Evolutionary conservation across 306 rosid genomes (phyloP).

Genomic region (Macrotyloma uniflorum): DNA sequence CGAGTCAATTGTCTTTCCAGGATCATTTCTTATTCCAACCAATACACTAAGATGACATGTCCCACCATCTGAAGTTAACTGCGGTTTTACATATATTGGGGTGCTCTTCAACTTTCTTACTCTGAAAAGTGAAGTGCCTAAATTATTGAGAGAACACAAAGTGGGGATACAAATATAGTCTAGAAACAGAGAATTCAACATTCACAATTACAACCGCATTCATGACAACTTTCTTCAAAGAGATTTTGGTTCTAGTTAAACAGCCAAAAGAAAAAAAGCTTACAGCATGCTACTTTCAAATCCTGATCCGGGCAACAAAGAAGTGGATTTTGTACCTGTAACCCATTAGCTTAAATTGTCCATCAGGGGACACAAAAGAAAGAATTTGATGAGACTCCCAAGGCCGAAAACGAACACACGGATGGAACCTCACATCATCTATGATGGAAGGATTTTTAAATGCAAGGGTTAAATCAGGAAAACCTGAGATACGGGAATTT

Average conservation of each 20-base stretch:
- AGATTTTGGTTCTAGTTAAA: neutral
- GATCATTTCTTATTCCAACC: slow-evolving; percentile 84
- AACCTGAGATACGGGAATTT: slow-evolving; percentile 84
- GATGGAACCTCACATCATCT: slow-evolving; percentile 92
- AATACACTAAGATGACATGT: slow-evolving; percentile 74
- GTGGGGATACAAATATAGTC: neutral
- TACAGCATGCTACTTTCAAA: neutral
- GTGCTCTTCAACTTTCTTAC: slow-evolving; percentile 85
- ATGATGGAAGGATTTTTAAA: slow-evolving; percentile 85
- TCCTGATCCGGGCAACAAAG: slow-evolving; percentile 10
- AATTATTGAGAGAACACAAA: slow-evolving; percentile 4
- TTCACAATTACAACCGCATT: neutral
- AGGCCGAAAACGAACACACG: slow-evolving; percentile 81
- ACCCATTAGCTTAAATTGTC: slow-evolving; percentile 91
- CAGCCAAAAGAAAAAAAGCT: neutral
- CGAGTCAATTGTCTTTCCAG: slow-evolving; percentile 81
- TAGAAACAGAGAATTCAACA: neutral
- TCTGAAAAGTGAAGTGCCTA: slow-evolving; percentile 48
- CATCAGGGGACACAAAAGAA: slow-evolving; percentile 97
- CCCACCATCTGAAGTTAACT: slow-evolving; percentile 82
- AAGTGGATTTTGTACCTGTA: slow-evolving; percentile 63
- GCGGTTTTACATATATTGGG: slow-evolving; percentile 92
- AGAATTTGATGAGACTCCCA: slow-evolving; percentile 91
- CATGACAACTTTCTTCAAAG: slow-evolving; percentile 1
- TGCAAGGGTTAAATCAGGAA: slow-evolving; percentile 88